Percentiles rank a stretch among this genome's conserved stretches.
phyloP scores from a whole-genome alignment of 2,329 filamentous ascomycete genomes.

The Curvularia sp. region DNA sequence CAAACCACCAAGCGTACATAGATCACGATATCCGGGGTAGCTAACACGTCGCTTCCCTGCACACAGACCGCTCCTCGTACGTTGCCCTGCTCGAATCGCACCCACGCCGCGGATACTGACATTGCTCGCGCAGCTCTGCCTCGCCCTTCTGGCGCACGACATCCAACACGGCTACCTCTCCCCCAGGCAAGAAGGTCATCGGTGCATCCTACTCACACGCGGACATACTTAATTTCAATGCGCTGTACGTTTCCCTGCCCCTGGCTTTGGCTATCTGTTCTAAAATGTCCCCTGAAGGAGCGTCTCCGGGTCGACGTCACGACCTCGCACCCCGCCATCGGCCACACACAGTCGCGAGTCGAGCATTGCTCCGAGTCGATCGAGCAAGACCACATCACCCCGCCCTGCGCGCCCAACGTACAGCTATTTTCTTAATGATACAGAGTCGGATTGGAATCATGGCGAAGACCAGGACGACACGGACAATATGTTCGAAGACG shows the following conservation, averaged over 20 bases:
- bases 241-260: constrained; percentile 63
- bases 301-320: constrained; percentile 66
- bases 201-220: constrained; percentile 96
- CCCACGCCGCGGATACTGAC: constrained; percentile 14
- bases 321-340: constrained; percentile 76
- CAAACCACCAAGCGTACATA: constrained; percentile 30
- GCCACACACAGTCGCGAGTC: constrained; percentile 66
- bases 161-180: constrained; percentile 54
- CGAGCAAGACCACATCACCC: constrained; percentile 62
- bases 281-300: constrained; percentile 56
- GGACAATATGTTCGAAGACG: constrained; percentile 83
- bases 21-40: constrained; percentile 38
- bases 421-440: constrained; percentile 79
- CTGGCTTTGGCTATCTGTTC: neutral
- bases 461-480: constrained; percentile 66
- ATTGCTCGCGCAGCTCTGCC: constrained; percentile 65
- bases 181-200: constrained; percentile 73
- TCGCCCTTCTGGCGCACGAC: constrained; percentile 86
- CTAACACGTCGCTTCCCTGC: constrained; percentile 46
- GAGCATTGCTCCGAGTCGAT: constrained; percentile 63
- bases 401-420: constrained; percentile 74
- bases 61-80: constrained; percentile 49
- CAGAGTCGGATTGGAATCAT: constrained; percentile 81
- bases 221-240: constrained; percentile 88
- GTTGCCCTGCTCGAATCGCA: constrained; percentile 18